Evolutionary conservation across 2,329 filamentous ascomycete species (phyloP).

Genomic region (Trichophyton equinum): DNA sequence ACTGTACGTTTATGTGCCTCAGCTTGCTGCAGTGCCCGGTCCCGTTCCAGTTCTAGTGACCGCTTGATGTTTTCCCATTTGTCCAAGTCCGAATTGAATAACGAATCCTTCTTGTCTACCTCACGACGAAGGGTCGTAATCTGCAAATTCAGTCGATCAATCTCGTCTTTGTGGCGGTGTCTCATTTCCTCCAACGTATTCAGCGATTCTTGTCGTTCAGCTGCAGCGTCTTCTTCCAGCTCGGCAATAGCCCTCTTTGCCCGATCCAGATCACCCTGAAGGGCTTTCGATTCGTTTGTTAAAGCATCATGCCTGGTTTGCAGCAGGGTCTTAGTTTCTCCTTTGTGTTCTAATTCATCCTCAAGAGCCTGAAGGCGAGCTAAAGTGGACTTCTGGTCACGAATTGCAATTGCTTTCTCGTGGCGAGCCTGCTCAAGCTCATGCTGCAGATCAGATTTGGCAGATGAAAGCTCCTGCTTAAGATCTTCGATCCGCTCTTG

Average conservation of each 20-base stretch:
- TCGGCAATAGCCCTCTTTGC: slow-evolving; percentile 34
- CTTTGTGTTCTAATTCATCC: slow-evolving; percentile 46
- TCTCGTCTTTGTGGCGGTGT: slow-evolving; percentile 42
- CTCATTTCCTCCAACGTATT: slow-evolving; percentile 50
- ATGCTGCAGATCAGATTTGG: slow-evolving; percentile 30
- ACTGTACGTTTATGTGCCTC: slow-evolving; percentile 57
- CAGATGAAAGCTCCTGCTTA: slow-evolving; percentile 28
- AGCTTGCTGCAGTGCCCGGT: slow-evolving; percentile 55
- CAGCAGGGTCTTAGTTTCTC: slow-evolving; percentile 54
- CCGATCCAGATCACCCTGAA: slow-evolving; percentile 51
- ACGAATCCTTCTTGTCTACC: slow-evolving; percentile 55
- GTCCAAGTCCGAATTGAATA: slow-evolving; percentile 58
- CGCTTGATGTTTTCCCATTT: slow-evolving; percentile 58
- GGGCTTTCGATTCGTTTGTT: slow-evolving; percentile 50
- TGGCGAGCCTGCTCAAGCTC: slow-evolving; percentile 32
- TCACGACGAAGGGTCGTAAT: slow-evolving; percentile 51
- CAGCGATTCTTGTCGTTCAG: slow-evolving; percentile 45
- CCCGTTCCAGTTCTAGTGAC: slow-evolving; percentile 52
- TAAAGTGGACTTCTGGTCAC: slow-evolving; percentile 30
- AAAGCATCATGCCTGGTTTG: slow-evolving; percentile 57
- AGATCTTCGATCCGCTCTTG: slow-evolving; percentile 30
- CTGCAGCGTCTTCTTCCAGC: slow-evolving; percentile 38
- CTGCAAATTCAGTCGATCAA: slow-evolving; percentile 44
- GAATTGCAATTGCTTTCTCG: slow-evolving; percentile 35
- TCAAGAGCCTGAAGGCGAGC: slow-evolving; percentile 44